Percentiles rank a stretch among this genome's conserved stretches.
Evolutionary conservation across 169 alveolate species (phyloP).

Genomic region (Cystoisospora suis): DNA sequence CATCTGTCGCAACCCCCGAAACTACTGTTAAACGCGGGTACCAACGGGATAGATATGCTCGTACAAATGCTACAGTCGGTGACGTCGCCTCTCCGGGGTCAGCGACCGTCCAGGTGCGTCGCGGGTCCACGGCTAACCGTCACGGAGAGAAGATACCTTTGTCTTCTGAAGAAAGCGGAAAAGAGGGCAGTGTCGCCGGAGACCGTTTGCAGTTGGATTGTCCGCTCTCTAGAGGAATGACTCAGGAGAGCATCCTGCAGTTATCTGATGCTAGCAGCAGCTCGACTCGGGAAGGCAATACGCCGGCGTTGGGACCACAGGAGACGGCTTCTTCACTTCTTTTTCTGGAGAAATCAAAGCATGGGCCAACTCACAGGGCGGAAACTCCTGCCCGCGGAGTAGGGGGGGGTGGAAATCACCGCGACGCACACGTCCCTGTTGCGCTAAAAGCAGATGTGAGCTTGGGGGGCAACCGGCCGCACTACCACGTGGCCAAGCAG

Average conservation of each 20-base stretch:
- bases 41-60: background rate
- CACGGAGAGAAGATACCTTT: background rate
- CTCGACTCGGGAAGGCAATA: background rate
- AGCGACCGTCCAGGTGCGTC: background rate
- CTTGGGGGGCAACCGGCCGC: constrained; percentile 45
- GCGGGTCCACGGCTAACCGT: background rate
- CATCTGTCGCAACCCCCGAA: background rate
- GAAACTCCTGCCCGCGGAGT: background rate
- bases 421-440: background rate
- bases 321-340: background rate
- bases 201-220: background rate
- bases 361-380: background rate
- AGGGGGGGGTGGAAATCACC: background rate
- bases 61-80: background rate
- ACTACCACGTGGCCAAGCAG: constrained; percentile 53
- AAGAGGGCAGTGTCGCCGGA: background rate
- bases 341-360: background rate
- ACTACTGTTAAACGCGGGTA: background rate
- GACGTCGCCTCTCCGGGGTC: background rate
- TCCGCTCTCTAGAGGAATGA: background rate
- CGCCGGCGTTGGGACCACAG: background rate
- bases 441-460: constrained; percentile 3
- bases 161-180: background rate
- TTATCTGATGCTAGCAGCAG: background rate
- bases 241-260: constrained; percentile 10